These are phyloP conservation scores for Candida maesae DNA, from an alignment of 805 yeast genomes.

Conservation along the genomic window DNA sequence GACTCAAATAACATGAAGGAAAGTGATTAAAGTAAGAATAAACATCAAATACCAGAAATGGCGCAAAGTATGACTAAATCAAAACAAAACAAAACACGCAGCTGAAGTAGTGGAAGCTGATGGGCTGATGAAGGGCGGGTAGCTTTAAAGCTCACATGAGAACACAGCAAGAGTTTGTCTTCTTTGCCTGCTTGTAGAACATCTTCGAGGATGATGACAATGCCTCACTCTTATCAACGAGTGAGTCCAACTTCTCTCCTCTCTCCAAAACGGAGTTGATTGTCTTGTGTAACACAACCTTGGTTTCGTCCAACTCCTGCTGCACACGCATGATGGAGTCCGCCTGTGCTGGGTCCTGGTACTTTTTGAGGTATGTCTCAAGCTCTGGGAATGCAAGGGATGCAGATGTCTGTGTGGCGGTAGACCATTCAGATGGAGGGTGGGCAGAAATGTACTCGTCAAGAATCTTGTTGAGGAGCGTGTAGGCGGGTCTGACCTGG, in stretches of 20 bases:
- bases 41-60: no score
- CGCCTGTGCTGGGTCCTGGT: constrained; percentile 96
- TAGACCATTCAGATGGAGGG: constrained; percentile 69
- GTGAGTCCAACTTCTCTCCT: constrained; percentile 91
- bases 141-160: constrained; percentile 57
- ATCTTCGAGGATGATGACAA: constrained; percentile 82
- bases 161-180: constrained; percentile 85
- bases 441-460: constrained; percentile 87
- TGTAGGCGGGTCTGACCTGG: constrained; percentile 95
- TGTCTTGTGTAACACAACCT: constrained; percentile 92
- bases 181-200: constrained; percentile 97
- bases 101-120: no score
- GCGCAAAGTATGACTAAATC: no score
- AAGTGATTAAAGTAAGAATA: no score
- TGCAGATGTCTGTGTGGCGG: constrained; percentile 41
- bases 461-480: constrained; percentile 81
- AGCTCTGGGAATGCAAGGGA: constrained; percentile 54
- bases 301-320: constrained; percentile 96
- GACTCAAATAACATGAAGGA: no score
- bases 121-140: no score
- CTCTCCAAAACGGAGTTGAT: constrained; percentile 91
- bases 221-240: constrained; percentile 95
- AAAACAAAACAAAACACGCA: no score
- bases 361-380: constrained; percentile 68
- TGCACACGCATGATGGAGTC: constrained; percentile 96